phyloP scores from a whole-genome alignment of 495 filamentous ascomycete genomes.

The Chaetomium fimeti region DNA sequence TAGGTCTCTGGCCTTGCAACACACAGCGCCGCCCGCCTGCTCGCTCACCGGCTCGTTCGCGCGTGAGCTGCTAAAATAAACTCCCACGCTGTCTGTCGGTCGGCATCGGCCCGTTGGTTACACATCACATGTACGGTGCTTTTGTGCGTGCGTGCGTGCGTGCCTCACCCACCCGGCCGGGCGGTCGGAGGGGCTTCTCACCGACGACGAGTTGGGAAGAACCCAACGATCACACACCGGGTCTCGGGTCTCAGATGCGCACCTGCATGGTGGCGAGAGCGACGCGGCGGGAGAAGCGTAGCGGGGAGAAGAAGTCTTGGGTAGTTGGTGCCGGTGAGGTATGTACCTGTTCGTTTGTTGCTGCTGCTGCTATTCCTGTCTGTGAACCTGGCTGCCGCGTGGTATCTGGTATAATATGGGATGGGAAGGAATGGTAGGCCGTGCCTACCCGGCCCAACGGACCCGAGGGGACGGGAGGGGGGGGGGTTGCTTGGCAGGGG shows the following conservation, averaged over 20 bases:
- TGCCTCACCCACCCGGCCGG: neutral
- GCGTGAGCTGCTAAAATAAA: conserved; percentile 8
- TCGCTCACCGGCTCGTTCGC: too few species aligned
- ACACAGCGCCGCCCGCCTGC: too few species aligned
- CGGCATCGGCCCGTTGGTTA: neutral
- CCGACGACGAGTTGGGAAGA: neutral
- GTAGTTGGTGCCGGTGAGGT: too few species aligned
- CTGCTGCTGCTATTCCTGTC: conserved; percentile 16
- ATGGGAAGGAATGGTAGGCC: too few species aligned
- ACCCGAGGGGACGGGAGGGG: too few species aligned
- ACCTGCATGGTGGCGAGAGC: conserved; percentile 8
- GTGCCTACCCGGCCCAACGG: neutral
- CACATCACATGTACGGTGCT: too few species aligned
- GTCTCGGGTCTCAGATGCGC: neutral
- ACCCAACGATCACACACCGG: neutral
- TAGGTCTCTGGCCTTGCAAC: too few species aligned
- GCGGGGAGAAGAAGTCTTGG: conserved; percentile 3
- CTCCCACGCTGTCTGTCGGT: neutral
- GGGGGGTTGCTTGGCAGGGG: neutral
- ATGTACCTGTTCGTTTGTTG: too few species aligned
- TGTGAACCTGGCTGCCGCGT: neutral
- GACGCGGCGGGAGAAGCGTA: neutral
- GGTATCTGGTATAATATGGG: too few species aligned
- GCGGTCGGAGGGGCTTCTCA: neutral
- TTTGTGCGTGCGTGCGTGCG: too few species aligned